Evolutionary conservation across 139 green algal species (phyloP), one percentile per base, ranked within the genome.

Genomic region (Coccomyxa sp.): DNA sequence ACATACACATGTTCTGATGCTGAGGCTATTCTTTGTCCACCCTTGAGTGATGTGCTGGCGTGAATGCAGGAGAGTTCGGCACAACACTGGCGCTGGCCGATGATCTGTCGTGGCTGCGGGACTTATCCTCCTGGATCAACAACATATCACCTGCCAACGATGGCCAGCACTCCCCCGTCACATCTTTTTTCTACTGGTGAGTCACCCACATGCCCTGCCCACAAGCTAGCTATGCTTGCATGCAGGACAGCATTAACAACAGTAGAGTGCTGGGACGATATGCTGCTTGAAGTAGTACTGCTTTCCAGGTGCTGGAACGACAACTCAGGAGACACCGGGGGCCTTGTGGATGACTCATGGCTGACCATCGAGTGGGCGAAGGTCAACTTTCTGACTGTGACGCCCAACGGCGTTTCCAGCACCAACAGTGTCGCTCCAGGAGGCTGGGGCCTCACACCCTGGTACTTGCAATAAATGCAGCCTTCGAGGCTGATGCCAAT

Each of bases 111-210:
- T 79, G 58, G n/a, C 66, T 71, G 63, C 63, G 21, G 18, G 63
- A 71, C 25, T 32, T 59, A 81, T 81, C 66, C 16, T 59, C 13
- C 27, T 78, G 82, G 57, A 88, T 85, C 66, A 76, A 84, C 17
- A 79, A 79, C 38, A 71, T 71, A 1, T 21, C 18, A 21, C 63
- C 21, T 21, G 63, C 63, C 63, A 71, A 71, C 63, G 63, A 71
- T 71, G 63, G 63, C 21, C 63, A 28, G 18, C 63, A 71, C 63
- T 28, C 63, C 18, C 18, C 18, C 21, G 63, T 71, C 63, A 71
- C 63, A 9, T 71, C 63, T 25, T 71, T 15, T 9, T 71, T 71
- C 63, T 71, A 71, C 63, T 71, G 63, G 63, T 71, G 10, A 1
- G 63, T 1, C 63, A 21, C 63, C 1, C 63, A 14, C 63, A 71